phyloP scores from a whole-genome alignment of 257 asterid species.

The Eucommia ulmoides region DNA sequence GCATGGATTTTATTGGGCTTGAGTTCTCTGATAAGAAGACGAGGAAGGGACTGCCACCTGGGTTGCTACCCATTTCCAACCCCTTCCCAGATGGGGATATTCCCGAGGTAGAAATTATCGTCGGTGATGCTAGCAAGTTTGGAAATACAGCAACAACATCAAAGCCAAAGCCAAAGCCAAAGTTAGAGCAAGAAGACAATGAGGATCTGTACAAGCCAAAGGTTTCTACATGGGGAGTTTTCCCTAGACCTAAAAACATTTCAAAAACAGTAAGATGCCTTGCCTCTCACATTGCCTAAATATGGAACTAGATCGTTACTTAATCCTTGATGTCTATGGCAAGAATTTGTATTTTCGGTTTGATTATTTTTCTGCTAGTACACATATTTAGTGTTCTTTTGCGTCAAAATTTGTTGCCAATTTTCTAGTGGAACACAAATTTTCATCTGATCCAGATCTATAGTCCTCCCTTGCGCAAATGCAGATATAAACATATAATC shows the following conservation, averaged over 20 bases:
- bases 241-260: conserved; percentile 81
- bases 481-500: neutral
- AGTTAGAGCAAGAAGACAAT: conserved; percentile 20
- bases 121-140: conserved; percentile 67
- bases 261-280: conserved; percentile 58
- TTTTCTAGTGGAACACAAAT: too few relatives aligned
- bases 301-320: too few relatives aligned
- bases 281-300: neutral
- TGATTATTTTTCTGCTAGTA: too few relatives aligned
- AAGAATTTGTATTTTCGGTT: too few relatives aligned
- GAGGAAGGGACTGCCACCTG: conserved; percentile 64
- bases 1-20: conserved; percentile 79
- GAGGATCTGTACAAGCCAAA: conserved; percentile 64
- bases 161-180: conserved; percentile 7
- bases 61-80: conserved; percentile 52
- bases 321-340: too few relatives aligned
- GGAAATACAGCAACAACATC: conserved; percentile 22
- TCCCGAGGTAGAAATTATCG: conserved; percentile 74
- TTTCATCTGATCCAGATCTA: too few relatives aligned
- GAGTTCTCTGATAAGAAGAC: conserved; percentile 69
- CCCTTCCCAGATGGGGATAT: conserved; percentile 45
- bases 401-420: too few relatives aligned
- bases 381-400: too few relatives aligned
- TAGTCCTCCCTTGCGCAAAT: neutral
- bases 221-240: conserved; percentile 98